phyloP scores from a whole-genome alignment of 805 yeast genomes.

The Yamadazyma takamatsuzukensis region DNA sequence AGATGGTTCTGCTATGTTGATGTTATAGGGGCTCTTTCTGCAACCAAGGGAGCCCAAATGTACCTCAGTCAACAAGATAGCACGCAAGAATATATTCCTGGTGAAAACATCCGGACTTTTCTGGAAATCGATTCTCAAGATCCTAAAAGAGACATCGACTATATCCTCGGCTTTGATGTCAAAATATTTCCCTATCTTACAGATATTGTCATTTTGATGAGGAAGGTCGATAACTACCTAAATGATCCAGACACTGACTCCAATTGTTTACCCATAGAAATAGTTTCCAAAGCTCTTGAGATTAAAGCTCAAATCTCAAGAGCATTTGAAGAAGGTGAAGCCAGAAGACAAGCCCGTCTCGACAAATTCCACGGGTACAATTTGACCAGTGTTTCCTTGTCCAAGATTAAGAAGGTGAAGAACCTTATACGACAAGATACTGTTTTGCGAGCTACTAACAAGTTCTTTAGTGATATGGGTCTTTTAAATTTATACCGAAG shows the following conservation, averaged over 20 bases:
- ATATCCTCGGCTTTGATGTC: conserved; percentile 63
- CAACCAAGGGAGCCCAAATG: conserved; percentile 40
- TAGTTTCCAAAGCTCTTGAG: conserved; percentile 22
- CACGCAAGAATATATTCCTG: conserved; percentile 16
- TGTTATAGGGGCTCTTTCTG: conserved; percentile 58
- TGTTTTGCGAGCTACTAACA: conserved; percentile 46
- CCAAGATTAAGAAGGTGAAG: conserved; percentile 3
- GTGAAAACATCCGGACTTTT: conserved; percentile 10
- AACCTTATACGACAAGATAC: conserved; percentile 27
- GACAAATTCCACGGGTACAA: conserved; percentile 16
- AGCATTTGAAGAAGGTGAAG: conserved; percentile 24
- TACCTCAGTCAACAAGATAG: conserved; percentile 21
- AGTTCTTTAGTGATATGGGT: conserved; percentile 50
- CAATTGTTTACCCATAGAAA: conserved; percentile 15
- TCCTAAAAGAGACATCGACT: conserved; percentile 49
- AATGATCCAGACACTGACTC: conserved; percentile 3
- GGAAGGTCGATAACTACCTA: conserved; percentile 22
- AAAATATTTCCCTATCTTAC: conserved; percentile 56
- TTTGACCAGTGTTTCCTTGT: conserved; percentile 2
- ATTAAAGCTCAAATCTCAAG: conserved; percentile 20
- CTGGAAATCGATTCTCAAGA: conserved; percentile 11
- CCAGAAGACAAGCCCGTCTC: conserved; percentile 19
- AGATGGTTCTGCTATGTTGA: conserved; percentile 72
- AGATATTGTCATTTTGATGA: conserved; percentile 38
- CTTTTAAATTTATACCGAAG: conserved; percentile 55